A percentile compares a stretch with the other conserved stretches of the same genome.
These are phyloP conservation scores for Candida manassasensis DNA, from an alignment of 805 yeast genomes.

Conservation along the genomic window DNA sequence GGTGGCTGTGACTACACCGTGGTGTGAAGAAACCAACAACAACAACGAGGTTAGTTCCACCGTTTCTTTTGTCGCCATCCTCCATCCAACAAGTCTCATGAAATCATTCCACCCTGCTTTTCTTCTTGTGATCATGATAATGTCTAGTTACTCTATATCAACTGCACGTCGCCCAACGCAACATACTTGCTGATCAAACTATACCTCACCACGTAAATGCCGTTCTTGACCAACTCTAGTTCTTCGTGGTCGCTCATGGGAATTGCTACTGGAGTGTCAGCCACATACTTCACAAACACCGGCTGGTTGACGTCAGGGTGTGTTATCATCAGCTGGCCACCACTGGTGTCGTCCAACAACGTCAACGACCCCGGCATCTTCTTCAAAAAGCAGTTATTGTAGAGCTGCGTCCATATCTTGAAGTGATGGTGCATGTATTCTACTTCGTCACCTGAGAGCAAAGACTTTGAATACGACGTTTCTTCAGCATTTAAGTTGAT, in stretches of 20 bases:
- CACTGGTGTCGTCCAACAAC: slow-evolving; percentile 67
- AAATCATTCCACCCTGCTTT: too few species aligned
- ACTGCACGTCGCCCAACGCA: slow-evolving; percentile 33
- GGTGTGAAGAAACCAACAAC: too few species aligned
- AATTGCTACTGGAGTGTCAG: slow-evolving; percentile 23
- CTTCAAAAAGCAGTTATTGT: slow-evolving; percentile 61
- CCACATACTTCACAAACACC: slow-evolving; percentile 61
- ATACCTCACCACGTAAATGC: slow-evolving; percentile 74
- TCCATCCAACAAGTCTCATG: too few species aligned
- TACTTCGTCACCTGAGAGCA: slow-evolving; percentile 55
- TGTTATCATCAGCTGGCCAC: slow-evolving; percentile 65
- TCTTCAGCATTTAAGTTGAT: slow-evolving; percentile 25
- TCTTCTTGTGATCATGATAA: too few species aligned
- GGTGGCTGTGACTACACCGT: slow-evolving; percentile 54
- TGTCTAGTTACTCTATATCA: too few species aligned
- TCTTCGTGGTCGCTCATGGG: slow-evolving; percentile 39
- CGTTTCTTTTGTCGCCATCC: too few species aligned
- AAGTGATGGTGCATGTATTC: slow-evolving; percentile 68
- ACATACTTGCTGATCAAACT: slow-evolving; percentile 32
- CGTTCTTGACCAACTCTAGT: slow-evolving; percentile 54
- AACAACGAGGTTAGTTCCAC: too few species aligned
- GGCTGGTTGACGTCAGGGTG: slow-evolving; percentile 72
- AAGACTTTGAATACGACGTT: slow-evolving; percentile 4
- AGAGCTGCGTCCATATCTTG: slow-evolving; percentile 56
- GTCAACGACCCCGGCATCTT: slow-evolving; percentile 66